Evolutionary conservation across 1,284 basidiomycete genomes (phyloP), one percentile per base, ranked within the genome.

Genomic region (Lentinus polychrous): DNA sequence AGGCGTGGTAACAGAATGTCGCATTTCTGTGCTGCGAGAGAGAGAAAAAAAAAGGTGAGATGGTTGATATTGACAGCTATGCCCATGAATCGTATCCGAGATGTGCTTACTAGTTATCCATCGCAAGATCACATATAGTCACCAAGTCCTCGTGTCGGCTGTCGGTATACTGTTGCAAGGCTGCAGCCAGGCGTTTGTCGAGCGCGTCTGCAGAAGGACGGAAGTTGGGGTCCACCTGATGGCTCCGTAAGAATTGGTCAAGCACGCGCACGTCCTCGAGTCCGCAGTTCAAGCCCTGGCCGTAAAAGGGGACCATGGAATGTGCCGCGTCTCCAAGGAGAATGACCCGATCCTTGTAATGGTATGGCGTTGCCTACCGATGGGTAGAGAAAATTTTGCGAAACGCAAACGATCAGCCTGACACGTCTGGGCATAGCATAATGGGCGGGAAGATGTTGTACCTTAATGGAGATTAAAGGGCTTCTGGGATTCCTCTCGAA

Each of bases 301-400:
- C 95, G 66, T 95, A 99, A 72, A 99, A 99, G 43, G 95, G 95
- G 20, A 94, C 91, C 93, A 97, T 97, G 37, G 91, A 88, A 68
- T 99, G 95, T 5, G 94, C 91, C 32, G 95, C 86, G 67, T 99
- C 95, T 43, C 95, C 95, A 43, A 99, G 71, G 47, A 99, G 77
- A 34, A 98, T 75, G 45, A 79, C 92, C 58, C 91, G 81, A 67
- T 92, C 91, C 65, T 81, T 81, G 74, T 91, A 94, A 66, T 94
- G 89, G 67, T 95, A 93, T 37, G 94, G 94, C 51, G 77, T 82
- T 58, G 84, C 81, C 86, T 94, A 49, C 49, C n/a, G 31, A 36
- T 20, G 31, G 34, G 31, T 35, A 23, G n/a, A 35, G 44, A 23
- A 42, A 18, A 14, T 4, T 15, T 15, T 37, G n/a, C 36, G n/a